phyloP scores from a whole-genome alignment of 1,284 basidiomycete genomes.

The Ceratobasidium sp. region DNA sequence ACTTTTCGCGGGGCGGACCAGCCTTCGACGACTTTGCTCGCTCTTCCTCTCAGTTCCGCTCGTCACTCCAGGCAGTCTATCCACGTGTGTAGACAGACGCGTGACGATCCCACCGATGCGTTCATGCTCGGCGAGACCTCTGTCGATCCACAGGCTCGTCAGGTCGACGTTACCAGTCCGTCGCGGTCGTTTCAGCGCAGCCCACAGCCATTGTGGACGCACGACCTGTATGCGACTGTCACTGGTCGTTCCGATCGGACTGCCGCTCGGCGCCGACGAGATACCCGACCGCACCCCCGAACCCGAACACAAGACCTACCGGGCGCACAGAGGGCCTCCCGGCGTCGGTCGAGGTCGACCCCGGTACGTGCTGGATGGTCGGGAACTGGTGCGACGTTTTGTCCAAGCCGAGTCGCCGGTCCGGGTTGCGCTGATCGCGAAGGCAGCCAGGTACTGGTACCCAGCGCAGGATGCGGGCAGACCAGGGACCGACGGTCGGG shows the following conservation, averaged over 20 bases:
- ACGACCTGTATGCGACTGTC: background rate
- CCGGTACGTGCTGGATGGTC: background rate
- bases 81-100: slow-evolving; percentile 8
- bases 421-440: slow-evolving; percentile 7
- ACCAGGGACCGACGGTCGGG: slow-evolving; percentile 1
- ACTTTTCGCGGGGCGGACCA: background rate
- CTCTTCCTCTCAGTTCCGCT: background rate
- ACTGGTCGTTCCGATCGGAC: background rate
- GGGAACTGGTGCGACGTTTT: slow-evolving; percentile 3
- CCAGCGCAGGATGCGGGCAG: slow-evolving; percentile 6
- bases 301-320: background rate
- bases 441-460: background rate
- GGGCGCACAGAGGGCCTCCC: slow-evolving; percentile 11
- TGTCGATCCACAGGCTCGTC: background rate
- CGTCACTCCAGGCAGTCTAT: slow-evolving; percentile 7
- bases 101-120: background rate
- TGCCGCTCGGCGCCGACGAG: slow-evolving; percentile 11
- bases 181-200: slow-evolving; percentile 2
- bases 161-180: background rate
- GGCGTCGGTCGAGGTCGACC: slow-evolving; percentile 6
- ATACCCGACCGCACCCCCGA: background rate
- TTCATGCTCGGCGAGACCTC: background rate
- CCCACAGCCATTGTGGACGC: background rate
- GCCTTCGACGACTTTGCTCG: background rate
- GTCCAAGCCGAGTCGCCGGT: background rate